These are phyloP conservation scores for Lecanoromycetidae sp. DNA, from an alignment of 2,329 filamentous ascomycete species.

Conservation along the genomic window DNA sequence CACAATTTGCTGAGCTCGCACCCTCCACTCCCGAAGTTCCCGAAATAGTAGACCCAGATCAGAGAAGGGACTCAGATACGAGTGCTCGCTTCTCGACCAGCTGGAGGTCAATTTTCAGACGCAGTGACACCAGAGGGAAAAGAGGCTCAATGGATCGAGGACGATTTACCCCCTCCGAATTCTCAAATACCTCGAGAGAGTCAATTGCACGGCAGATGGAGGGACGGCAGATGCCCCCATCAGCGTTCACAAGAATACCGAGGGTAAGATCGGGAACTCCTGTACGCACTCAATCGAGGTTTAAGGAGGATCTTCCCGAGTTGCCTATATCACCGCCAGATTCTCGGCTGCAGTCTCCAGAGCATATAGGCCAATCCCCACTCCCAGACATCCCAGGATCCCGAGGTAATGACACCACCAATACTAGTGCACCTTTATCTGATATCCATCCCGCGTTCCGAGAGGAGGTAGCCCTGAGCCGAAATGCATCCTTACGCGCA, in stretches of 20 bases:
- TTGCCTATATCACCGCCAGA: conserved; percentile 74
- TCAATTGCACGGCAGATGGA: conserved; percentile 54
- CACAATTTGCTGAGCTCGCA: conserved; percentile 40
- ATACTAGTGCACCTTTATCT: conserved; percentile 13
- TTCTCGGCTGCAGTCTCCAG: conserved; percentile 67
- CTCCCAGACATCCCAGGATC: conserved; percentile 22
- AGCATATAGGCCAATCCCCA: conserved; percentile 34
- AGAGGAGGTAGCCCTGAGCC: conserved; percentile 18
- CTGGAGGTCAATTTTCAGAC: conserved; percentile 68
- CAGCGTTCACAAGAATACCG: conserved; percentile 27
- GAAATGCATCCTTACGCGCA: conserved; percentile 16
- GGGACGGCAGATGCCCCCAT: conserved; percentile 38
- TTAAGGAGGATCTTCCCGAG: conserved; percentile 84
- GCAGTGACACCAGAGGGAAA: conserved; percentile 45
- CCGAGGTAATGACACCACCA: conserved; percentile 20
- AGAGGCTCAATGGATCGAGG: conserved; percentile 39
- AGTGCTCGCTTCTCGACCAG: conserved; percentile 35
- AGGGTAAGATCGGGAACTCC: conserved; percentile 46
- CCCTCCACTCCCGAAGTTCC: conserved; percentile 40
- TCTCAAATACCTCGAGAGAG: conserved; percentile 82
- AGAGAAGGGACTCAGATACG: conserved; percentile 45
- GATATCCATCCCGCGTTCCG: conserved; percentile 19
- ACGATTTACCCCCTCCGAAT: conserved; percentile 55
- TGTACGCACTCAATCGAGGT: conserved; percentile 76
- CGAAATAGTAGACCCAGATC: conserved; percentile 33